Percentiles rank a stretch among this genome's conserved stretches.
Conservation (phyloP, 2,329 filamentous ascomycete species). For the Chaetomiaceae sp. region DNA sequence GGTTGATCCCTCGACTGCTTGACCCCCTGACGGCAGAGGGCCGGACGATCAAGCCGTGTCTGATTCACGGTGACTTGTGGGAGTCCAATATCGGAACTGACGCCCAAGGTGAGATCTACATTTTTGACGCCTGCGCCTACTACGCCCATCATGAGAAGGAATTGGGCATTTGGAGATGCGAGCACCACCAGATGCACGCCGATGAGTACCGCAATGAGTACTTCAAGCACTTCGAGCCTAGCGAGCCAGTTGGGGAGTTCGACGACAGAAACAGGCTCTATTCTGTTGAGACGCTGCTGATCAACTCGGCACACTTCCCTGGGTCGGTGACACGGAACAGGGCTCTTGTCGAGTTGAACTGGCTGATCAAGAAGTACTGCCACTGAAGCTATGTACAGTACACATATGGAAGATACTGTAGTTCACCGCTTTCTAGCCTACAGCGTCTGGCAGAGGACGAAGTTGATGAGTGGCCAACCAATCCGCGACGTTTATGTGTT, state of each 20-base stretch:
- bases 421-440: too few species aligned
- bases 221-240: not conserved
- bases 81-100: constrained; percentile 31
- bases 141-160: constrained; percentile 32
- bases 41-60: constrained; percentile 29
- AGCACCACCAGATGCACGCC: constrained; percentile 8
- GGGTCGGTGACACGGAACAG: not conserved
- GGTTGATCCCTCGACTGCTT: constrained; percentile 31
- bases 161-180: constrained; percentile 27
- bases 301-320: constrained; percentile 5
- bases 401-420: too few species aligned
- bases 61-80: constrained; percentile 34
- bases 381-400: too few species aligned
- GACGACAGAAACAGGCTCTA: constrained; percentile 3
- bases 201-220: not conserved
- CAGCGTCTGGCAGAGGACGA: too few species aligned
- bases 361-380: not conserved
- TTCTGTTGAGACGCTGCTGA: constrained; percentile 6
- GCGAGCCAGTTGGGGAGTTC: not conserved
- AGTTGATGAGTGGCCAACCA: too few species aligned
- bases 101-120: constrained; percentile 26
- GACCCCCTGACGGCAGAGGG: constrained; percentile 29
- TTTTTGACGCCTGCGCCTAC: constrained; percentile 31
- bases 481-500: too few species aligned
- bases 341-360: constrained; percentile 3